Conservation (phyloP, 23 red algal species). For the Agarophyton chilense region DNA sequence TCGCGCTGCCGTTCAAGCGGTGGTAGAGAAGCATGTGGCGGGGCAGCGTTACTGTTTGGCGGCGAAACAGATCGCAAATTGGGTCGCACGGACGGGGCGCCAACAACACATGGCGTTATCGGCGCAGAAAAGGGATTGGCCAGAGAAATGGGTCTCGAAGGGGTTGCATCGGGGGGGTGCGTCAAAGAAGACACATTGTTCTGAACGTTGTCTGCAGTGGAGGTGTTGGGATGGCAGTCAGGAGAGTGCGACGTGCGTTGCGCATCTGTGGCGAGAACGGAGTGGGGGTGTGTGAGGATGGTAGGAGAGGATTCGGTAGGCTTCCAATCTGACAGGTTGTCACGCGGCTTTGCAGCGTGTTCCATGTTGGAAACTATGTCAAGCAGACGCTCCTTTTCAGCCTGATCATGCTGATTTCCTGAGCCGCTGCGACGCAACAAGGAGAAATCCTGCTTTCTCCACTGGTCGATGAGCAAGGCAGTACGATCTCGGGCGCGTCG, state of each 20-base stretch:
- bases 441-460: slow-evolving; percentile 44
- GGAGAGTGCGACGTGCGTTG: background rate
- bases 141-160: background rate
- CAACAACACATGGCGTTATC: background rate
- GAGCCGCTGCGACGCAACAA: slow-evolving; percentile 52
- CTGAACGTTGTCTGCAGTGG: background rate
- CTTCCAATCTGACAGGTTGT: slow-evolving; percentile 35
- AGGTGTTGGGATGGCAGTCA: background rate
- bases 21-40: background rate
- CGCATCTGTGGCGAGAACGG: background rate
- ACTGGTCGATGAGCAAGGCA: slow-evolving; percentile 46
- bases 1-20: background rate
- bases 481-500: slow-evolving; percentile 58
- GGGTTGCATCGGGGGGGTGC: background rate
- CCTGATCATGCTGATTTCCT: slow-evolving; percentile 62
- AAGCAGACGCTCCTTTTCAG: slow-evolving; percentile 45
- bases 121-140: background rate
- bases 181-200: background rate
- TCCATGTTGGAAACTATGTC: slow-evolving; percentile 35
- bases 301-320: background rate
- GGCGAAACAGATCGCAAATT: background rate
- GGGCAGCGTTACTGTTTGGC: background rate
- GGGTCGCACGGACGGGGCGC: background rate
- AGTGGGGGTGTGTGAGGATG: background rate
- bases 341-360: slow-evolving; percentile 57